phyloP scores from a whole-genome alignment of 2,329 filamentous ascomycete genomes.

The Simplicillium sp. region DNA sequence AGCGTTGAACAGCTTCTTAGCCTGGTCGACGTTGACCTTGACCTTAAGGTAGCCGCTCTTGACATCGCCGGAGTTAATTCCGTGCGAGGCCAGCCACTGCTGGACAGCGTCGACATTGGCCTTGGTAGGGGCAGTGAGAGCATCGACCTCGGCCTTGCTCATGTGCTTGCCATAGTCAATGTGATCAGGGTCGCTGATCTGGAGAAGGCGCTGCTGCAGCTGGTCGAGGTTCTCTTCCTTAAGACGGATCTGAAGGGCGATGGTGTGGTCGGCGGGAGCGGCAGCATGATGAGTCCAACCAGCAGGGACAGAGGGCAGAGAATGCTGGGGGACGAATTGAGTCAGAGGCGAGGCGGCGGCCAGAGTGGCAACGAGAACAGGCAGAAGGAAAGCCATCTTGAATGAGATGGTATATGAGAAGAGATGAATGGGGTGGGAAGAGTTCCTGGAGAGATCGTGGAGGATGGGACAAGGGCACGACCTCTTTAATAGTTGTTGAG shows the following conservation, averaged over 20 bases:
- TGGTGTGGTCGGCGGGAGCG: background rate
- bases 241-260: constrained; percentile 1
- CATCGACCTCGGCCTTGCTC: constrained; percentile 1
- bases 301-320: background rate
- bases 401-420: background rate
- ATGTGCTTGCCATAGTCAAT: constrained; percentile 2
- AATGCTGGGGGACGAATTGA: background rate
- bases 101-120: background rate
- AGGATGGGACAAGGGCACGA: background rate
- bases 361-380: background rate
- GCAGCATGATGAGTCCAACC: background rate
- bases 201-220: constrained; percentile 1
- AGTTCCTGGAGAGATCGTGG: background rate
- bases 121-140: constrained; percentile 1
- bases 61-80: background rate
- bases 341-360: background rate
- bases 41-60: background rate
- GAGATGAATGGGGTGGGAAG: background rate
- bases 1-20: background rate
- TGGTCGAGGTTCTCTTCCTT: background rate
- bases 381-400: background rate
- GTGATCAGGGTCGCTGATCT: constrained; percentile 1
- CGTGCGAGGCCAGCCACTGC: background rate
- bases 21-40: background rate
- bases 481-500: background rate